A percentile compares a stretch with the other conserved stretches of the same genome.
Evolutionary conservation across 805 yeast genomes (phyloP).

Genomic region (Dipodascus geniculatus): DNA sequence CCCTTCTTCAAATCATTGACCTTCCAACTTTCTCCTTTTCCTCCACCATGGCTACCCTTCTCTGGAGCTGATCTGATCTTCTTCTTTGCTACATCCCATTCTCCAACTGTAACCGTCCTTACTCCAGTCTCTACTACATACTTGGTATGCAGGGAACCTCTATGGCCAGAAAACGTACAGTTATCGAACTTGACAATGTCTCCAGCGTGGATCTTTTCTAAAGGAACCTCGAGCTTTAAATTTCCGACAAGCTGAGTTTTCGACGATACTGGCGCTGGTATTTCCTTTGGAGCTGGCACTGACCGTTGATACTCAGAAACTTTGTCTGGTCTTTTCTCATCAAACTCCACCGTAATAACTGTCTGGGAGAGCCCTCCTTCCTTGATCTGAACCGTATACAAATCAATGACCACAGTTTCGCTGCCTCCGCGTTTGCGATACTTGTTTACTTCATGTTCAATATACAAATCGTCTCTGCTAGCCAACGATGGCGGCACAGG

Average conservation of each 20-base stretch:
- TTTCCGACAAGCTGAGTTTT: not conserved
- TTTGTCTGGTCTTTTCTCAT: constrained; percentile 41
- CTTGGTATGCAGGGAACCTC: constrained; percentile 43
- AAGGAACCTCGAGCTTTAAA: constrained; percentile 1
- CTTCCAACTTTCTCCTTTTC: constrained; percentile 51
- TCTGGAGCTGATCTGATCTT: constrained; percentile 26
- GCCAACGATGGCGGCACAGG: constrained; percentile 45
- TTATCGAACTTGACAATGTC: constrained; percentile 69
- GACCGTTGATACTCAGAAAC: not conserved
- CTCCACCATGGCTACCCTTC: constrained; percentile 24
- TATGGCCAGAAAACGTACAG: constrained; percentile 62
- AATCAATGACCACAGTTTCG: constrained; percentile 41
- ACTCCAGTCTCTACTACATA: constrained; percentile 51
- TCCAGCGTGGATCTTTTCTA: constrained; percentile 66
- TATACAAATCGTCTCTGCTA: constrained; percentile 39
- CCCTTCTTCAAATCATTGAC: constrained; percentile 70
- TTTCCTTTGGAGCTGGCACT: not conserved
- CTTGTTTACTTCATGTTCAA: constrained; percentile 51
- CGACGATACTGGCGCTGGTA: not conserved
- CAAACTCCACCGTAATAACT: constrained; percentile 46
- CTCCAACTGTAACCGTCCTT: constrained; percentile 50
- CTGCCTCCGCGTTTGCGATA: constrained; percentile 48
- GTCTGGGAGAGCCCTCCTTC: constrained; percentile 64
- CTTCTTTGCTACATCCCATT: constrained; percentile 59
- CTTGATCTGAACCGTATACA: constrained; percentile 39